Base-by-base conservation (phyloP, 2,329 filamentous ascomycete species). In the Truncatella angustata region DNA sequence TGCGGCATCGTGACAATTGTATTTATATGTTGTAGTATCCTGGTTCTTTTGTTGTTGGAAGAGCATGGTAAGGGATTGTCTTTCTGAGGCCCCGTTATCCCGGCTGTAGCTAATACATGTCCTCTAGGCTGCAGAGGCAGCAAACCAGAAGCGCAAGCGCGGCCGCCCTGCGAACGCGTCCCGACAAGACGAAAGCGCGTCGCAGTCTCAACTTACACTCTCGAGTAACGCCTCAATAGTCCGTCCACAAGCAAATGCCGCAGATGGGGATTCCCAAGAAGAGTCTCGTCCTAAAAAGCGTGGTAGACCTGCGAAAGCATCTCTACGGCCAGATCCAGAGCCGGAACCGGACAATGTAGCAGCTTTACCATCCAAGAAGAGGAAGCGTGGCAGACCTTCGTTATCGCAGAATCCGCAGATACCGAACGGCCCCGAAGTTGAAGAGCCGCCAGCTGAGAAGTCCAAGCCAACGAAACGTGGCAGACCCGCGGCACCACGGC, bases 141-240 rank as follows among this genome's bases (percentile, higher is more conserved):
- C 60, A 24, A 66, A 66, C 49, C 66, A 66, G 49, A 73, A 72
- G 58, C 73, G 73, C 57, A 76, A 75, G 61, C 74, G 73, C 63
- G 71, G 71, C 50, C 67, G 70, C 36, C 71, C 69, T 11, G 60
- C 70, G 28, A 71, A 45, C 49, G 72, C 72, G 71, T 69, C 70
- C 51, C 70, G 65, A 55, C 53, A 64, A 23, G 52, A 55, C n/a
- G 50, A 48, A 21, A 54, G 60, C 61, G 64, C 62, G 62, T 63
- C 60, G 34, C 59, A 56, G 24, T 45, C 55, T 16, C 56, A 59
- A 56, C 52, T 51, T 9, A 52, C 35, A n/a, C 55, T 57, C 23
- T 54, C 59, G 18, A 56, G 45, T 34, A 53, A 58, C 37, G 59
- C 42, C 11, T 47, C 52, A 18, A 24, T 58, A 47, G 45, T 58